Evolutionary conservation across 2,329 filamentous ascomycete genomes (phyloP).

Genomic region (Talaromyces sp.): DNA sequence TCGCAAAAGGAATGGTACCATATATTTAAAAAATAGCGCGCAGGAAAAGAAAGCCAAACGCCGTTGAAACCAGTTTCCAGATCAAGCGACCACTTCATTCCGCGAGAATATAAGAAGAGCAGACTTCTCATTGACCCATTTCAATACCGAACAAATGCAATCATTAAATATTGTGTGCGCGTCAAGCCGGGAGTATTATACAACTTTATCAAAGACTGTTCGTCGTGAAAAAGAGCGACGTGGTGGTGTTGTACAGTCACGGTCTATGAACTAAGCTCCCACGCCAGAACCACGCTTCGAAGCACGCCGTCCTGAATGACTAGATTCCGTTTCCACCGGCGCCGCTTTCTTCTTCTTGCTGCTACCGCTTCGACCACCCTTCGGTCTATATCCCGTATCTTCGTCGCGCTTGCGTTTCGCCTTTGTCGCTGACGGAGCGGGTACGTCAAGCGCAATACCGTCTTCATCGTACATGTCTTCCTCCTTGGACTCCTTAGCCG

Average conservation of each 20-base stretch:
- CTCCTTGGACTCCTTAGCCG: constrained; percentile 38
- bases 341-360: constrained; percentile 37
- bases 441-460: constrained; percentile 36
- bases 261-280: constrained; percentile 4
- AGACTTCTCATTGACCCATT: background rate
- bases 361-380: constrained; percentile 41
- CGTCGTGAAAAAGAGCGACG: background rate
- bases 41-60: background rate
- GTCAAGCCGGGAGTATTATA: background rate
- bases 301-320: constrained; percentile 15
- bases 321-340: constrained; percentile 35
- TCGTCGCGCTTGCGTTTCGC: constrained; percentile 49
- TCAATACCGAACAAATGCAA: background rate
- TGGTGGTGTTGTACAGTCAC: background rate
- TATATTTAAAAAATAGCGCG: background rate
- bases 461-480: constrained; percentile 46
- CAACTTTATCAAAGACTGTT: background rate
- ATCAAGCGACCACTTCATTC: background rate
- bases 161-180: background rate
- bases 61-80: background rate
- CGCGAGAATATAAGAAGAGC: background rate
- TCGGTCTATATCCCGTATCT: constrained; percentile 47
- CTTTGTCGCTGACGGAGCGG: constrained; percentile 32
- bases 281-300: constrained; percentile 19
- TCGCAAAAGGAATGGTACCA: background rate